These are phyloP conservation scores for Camelina neglecta DNA, from an alignment of 345 rosid species.

Conservation along the genomic window DNA sequence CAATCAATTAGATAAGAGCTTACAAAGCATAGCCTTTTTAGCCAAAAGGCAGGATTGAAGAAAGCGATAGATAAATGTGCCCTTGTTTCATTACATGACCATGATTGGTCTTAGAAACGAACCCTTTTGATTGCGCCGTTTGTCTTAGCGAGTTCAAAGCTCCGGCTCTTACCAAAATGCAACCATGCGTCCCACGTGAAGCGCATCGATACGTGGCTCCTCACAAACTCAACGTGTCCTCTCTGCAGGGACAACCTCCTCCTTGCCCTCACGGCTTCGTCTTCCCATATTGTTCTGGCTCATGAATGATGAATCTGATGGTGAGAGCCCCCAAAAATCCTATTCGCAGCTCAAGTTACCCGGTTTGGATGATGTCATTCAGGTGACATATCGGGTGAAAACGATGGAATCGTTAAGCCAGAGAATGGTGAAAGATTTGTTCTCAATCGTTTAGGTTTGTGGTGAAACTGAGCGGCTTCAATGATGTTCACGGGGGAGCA, in stretches of 20 bases:
- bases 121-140: not conserved
- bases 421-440: too few relatives aligned
- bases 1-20: too few relatives aligned
- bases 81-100: not conserved
- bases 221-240: conserved; percentile 2
- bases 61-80: conserved; percentile 13
- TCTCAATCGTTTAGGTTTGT: too few relatives aligned
- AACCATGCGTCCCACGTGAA: not conserved
- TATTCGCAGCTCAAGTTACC: not conserved
- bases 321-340: not conserved
- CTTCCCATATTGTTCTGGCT: not conserved
- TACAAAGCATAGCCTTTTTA: too few relatives aligned
- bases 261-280: not conserved
- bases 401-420: not conserved
- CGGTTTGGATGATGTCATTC: not conserved
- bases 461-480: too few relatives aligned
- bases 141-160: not conserved
- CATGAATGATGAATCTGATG: not conserved
- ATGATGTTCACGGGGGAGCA: too few relatives aligned
- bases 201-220: not conserved
- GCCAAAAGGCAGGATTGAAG: too few relatives aligned
- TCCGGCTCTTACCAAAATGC: not conserved
- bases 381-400: not conserved
- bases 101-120: not conserved
- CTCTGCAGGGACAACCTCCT: not conserved